Percentiles rank a stretch among this genome's conserved stretches.
These are phyloP conservation scores for Truncatella angustata DNA, from an alignment of 2,329 filamentous ascomycete species.

Conservation along the genomic window DNA sequence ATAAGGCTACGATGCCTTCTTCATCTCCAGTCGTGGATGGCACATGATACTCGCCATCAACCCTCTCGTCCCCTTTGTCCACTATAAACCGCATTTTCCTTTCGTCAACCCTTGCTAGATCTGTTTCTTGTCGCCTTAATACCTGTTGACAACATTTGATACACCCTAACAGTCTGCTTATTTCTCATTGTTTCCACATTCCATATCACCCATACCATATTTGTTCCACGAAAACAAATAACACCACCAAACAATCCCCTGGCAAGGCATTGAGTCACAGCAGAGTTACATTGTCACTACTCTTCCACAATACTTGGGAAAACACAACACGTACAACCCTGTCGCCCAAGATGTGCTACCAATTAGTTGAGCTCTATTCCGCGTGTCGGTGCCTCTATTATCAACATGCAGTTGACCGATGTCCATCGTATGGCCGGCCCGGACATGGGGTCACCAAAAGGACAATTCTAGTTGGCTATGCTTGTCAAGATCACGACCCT, in stretches of 20 bases:
- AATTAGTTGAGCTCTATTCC: slow-evolving; percentile 81
- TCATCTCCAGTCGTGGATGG: neutral
- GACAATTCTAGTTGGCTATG: slow-evolving; percentile 79
- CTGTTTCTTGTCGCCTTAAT: slow-evolving; percentile 8
- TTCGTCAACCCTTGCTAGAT: slow-evolving; percentile 9
- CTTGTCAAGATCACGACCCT: slow-evolving; percentile 61
- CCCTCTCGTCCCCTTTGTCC: neutral
- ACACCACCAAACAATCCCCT: neutral
- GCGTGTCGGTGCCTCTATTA: slow-evolving; percentile 88
- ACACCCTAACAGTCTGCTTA: neutral
- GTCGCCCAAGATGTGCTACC: slow-evolving; percentile 71
- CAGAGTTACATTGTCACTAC: neutral
- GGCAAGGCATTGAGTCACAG: neutral
- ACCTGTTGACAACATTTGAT: neutral
- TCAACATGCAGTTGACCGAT: slow-evolving; percentile 82
- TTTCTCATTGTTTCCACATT: slow-evolving; percentile 6
- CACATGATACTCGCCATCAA: slow-evolving; percentile 7
- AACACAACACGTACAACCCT: neutral
- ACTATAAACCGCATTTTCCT: slow-evolving; percentile 4
- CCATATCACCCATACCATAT: neutral
- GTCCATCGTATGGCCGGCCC: slow-evolving; percentile 69
- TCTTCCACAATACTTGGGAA: neutral
- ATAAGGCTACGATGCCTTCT: slow-evolving; percentile 12
- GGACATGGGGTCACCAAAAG: slow-evolving; percentile 72
- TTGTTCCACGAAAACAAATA: neutral